These are phyloP conservation scores for Pelargonium myrrhifolium DNA, from an alignment of 441 rosid species.

Conservation along the genomic window DNA sequence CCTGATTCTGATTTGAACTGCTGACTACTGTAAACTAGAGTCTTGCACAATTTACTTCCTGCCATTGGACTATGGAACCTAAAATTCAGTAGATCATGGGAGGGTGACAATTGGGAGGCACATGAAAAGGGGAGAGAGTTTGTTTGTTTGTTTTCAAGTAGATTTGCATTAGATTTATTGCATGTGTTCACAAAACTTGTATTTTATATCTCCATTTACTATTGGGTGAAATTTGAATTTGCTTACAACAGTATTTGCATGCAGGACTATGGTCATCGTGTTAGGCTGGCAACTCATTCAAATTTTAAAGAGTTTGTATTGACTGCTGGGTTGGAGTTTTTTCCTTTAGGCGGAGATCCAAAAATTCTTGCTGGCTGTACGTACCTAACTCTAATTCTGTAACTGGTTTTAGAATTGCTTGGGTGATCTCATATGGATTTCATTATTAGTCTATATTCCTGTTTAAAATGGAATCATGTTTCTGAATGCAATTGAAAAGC, in stretches of 20 bases:
- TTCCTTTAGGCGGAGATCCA: constrained; percentile 94
- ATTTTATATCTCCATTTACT: constrained; percentile 6
- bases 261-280: constrained; percentile 99
- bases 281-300: constrained; percentile 93
- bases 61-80: constrained; percentile 2
- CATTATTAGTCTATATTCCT: constrained; percentile 8
- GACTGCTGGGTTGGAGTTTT: constrained; percentile 97
- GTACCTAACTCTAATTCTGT: constrained; percentile 34
- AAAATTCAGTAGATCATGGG: neutral
- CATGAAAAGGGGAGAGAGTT: neutral
- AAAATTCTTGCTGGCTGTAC: constrained; percentile 94
- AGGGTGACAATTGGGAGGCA: too few relatives aligned
- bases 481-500: neutral
- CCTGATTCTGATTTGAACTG: neutral
- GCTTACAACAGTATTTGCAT: constrained; percentile 20
- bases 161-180: neutral
- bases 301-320: constrained; percentile 96
- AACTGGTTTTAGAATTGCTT: constrained; percentile 11
- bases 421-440: constrained; percentile 1
- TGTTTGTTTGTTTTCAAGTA: neutral
- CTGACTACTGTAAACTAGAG: constrained; percentile 1
- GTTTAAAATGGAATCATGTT: neutral
- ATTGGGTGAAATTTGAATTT: constrained; percentile 2
- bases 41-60: neutral
- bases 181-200: neutral